A percentile compares a stretch with the other conserved stretches of the same genome.
Conservation (phyloP, 768 basidiomycete species). For the Mycena epipterygia region DNA sequence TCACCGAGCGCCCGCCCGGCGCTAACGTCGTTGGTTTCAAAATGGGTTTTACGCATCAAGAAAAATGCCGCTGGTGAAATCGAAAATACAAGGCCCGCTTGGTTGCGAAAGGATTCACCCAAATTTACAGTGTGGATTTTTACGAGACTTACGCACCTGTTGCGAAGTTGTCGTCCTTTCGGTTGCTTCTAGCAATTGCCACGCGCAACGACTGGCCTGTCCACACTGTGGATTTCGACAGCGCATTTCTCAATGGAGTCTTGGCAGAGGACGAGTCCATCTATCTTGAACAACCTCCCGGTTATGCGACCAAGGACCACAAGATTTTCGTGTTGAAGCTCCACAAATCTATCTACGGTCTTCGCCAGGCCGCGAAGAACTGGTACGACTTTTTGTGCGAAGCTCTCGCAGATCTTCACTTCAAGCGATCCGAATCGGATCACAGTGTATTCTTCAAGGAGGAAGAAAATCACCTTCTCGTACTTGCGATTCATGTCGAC, state of each 20-base stretch:
- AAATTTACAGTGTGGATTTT: too few species aligned
- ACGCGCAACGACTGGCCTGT: neutral
- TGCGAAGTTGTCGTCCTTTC: too few species aligned
- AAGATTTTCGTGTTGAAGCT: conserved; percentile 7
- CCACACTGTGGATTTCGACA: neutral
- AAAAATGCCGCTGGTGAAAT: too few species aligned
- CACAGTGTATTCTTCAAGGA: conserved; percentile 1
- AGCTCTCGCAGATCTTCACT: too few species aligned
- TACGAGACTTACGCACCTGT: too few species aligned
- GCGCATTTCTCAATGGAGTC: conserved; percentile 9
- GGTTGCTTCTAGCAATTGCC: too few species aligned
- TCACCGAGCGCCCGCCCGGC: too few species aligned
- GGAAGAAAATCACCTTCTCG: neutral
- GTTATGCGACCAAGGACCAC: neutral
- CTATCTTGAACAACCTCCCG: conserved; percentile 6
- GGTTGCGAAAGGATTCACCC: too few species aligned
- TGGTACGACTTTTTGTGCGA: too few species aligned
- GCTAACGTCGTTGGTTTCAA: too few species aligned
- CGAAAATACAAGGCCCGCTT: too few species aligned
- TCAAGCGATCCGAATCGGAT: neutral
- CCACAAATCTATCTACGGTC: conserved; percentile 11
- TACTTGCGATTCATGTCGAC: neutral
- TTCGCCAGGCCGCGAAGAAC: conserved; percentile 8
- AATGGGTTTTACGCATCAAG: too few species aligned
- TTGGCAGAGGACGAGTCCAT: neutral